Conservation (phyloP, 352 stramenopile species). For the Pythium plurisporium region DNA sequence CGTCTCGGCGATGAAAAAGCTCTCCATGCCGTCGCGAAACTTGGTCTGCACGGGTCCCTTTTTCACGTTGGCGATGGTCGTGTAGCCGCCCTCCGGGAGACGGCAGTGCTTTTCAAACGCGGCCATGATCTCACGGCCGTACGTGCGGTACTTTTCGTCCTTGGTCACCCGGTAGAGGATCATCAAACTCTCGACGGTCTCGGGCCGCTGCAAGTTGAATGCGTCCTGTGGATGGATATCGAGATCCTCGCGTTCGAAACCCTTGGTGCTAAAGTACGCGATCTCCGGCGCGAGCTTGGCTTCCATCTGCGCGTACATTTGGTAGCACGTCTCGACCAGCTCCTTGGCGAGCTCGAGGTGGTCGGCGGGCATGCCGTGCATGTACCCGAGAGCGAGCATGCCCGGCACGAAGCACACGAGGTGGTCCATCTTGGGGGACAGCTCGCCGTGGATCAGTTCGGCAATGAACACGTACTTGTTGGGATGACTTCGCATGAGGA, state of each 20-base stretch:
- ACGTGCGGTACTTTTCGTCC: conserved; percentile 82
- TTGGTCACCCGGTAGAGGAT: conserved; percentile 88
- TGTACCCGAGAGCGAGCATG: conserved; percentile 78
- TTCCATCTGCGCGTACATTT: conserved; percentile 90
- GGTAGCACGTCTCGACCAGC: conserved; percentile 91
- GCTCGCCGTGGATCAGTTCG: conserved; percentile 48
- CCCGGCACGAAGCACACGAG: conserved; percentile 89
- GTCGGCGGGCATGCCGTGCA: conserved; percentile 63
- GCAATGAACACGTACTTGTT: conserved; percentile 64
- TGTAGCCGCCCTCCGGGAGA: too few species aligned
- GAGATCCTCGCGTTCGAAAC: background rate
- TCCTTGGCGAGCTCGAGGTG: conserved; percentile 86
- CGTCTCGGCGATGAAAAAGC: conserved; percentile 91
- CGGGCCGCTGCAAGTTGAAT: conserved; percentile 81
- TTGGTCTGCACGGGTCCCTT: too few species aligned
- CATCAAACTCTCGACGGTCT: conserved; percentile 92
- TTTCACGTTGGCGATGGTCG: too few species aligned
- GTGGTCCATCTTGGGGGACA: conserved; percentile 84
- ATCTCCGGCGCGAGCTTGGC: conserved; percentile 91
- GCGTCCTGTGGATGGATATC: background rate
- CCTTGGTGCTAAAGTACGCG: background rate
- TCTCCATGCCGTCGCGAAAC: too few species aligned
- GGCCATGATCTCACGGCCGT: conserved; percentile 83
- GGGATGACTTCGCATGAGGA: conserved; percentile 53
- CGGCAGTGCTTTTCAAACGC: too few species aligned